Evolutionary conservation across 2,329 filamentous ascomycete species (phyloP).

Genomic region (Orbilia blumenaviensis): DNA sequence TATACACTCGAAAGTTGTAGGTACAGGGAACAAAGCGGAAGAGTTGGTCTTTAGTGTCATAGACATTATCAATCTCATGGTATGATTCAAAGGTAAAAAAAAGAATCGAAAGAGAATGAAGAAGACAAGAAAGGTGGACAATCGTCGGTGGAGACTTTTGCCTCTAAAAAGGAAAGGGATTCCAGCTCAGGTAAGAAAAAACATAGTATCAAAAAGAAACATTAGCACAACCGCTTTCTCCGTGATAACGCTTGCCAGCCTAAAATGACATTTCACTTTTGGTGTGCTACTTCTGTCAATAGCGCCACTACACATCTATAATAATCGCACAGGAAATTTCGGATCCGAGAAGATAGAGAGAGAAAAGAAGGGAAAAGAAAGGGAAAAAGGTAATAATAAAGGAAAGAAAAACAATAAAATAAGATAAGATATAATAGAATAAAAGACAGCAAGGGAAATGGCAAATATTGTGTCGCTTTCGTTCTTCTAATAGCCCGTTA

Average conservation of each 20-base stretch:
- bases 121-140: background rate
- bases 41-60: slow-evolving; percentile 25
- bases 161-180: slow-evolving; percentile 68
- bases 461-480: slow-evolving; percentile 41
- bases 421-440: no score
- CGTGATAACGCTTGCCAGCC: slow-evolving; percentile 75
- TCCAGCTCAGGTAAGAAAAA: slow-evolving; percentile 73
- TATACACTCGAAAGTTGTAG: slow-evolving; percentile 40
- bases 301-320: slow-evolving; percentile 50
- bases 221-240: slow-evolving; percentile 72
- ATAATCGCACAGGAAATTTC: slow-evolving; percentile 16
- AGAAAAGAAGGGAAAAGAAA: slow-evolving; percentile 55
- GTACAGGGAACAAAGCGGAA: slow-evolving; percentile 37
- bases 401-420: slow-evolving; percentile 17
- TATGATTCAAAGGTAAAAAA: slow-evolving; percentile 4
- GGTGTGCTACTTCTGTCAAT: slow-evolving; percentile 59
- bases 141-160: background rate
- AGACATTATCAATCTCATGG: slow-evolving; percentile 49
- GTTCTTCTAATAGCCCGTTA: slow-evolving; percentile 39
- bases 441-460: no score
- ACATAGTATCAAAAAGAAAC: background rate
- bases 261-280: slow-evolving; percentile 65
- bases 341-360: slow-evolving; percentile 54
- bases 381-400: background rate
- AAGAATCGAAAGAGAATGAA: background rate